Evolutionary conservation across 768 basidiomycete genomes (phyloP).

Genomic region (Pleurotus cornucopiae): DNA sequence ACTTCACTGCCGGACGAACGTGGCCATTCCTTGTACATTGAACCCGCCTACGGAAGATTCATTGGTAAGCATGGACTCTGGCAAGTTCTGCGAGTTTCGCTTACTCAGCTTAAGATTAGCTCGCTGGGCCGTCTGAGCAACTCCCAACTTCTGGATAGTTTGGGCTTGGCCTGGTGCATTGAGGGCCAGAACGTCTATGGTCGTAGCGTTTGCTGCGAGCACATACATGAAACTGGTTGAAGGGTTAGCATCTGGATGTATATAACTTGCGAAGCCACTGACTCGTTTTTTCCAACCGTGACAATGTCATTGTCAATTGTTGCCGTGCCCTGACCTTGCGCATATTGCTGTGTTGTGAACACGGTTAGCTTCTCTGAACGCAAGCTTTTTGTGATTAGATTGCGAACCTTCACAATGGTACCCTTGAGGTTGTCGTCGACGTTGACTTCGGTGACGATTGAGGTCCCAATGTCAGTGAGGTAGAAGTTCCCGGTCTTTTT

Average conservation of each 20-base stretch:
- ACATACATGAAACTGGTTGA: conserved; percentile 35
- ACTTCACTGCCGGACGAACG: conserved; percentile 20
- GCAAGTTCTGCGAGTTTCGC: conserved; percentile 9
- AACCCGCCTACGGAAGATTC: conserved; percentile 17
- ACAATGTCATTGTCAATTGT: conserved; percentile 40
- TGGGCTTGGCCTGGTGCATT: conserved; percentile 30
- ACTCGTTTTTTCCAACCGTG: conserved; percentile 31
- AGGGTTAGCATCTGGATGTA: neutral
- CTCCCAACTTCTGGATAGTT: conserved; percentile 25
- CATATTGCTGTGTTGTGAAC: conserved; percentile 28
- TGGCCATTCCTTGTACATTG: conserved; percentile 34
- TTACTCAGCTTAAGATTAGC: conserved; percentile 30
- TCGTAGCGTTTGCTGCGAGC: conserved; percentile 31
- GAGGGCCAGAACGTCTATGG: conserved; percentile 35
- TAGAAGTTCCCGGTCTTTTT: conserved; percentile 40
- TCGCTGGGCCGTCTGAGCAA: conserved; percentile 25
- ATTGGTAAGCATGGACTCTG: neutral
- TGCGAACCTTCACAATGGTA: conserved; percentile 37
- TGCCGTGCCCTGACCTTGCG: conserved; percentile 27
- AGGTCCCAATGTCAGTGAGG: conserved; percentile 37
- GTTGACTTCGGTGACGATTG: conserved; percentile 39
- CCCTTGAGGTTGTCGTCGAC: conserved; percentile 41
- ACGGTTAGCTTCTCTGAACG: neutral
- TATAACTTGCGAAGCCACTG: neutral
- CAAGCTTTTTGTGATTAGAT: neutral